Base-by-base conservation (phyloP, 2,329 filamentous ascomycete genomes). In the Thermoascus crustaceus region DNA sequence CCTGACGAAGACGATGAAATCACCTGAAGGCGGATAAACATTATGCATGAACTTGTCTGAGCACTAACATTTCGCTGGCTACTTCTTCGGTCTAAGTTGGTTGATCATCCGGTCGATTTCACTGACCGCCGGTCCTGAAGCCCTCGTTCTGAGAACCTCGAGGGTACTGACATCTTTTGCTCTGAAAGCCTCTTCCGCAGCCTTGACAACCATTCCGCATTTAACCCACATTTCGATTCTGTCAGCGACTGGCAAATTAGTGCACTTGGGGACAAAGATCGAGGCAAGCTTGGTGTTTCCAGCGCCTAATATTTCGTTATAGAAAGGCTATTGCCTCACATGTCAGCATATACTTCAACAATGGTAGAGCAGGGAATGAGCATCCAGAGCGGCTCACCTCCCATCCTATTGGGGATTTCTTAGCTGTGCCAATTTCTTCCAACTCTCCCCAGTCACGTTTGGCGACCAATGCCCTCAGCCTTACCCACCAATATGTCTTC, bases 391-490 rank as follows among this genome's bases (percentile, higher is more conserved):
- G 26, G 66, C 78, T 69, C 63, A 86, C 83, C 75, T 94, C 86
- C 91, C 91, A 98, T 7, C 89, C 89, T 55, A 98, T 96, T 0
- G 89, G 85, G 39, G 83, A 91, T 61, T 88, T 94, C 54, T 84
- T 75, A 24, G 61, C 76, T 53, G 72, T 74, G 22, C 77, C 75
- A 48, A 86, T 75, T 48, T 95, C 88, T 58, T 96, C 88, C 39
- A 98, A 74, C 57, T 95, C 89, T 34, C 76, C 79, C 87, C 88
- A 98, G 54, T 94, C 85, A 37, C 91, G 75, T 57, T 87, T 86
- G 10, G 85, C 83, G 2, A 98, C 86, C 33, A 96, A 73, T 0
- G 88, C 91, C 49, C 89, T 78, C 18, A 98, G 71, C 43, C 86
- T 81, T 39, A 76, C 53, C 86, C 89, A 98, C 78, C 85, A 89